Conservation (phyloP, 176 grass and related monocot genomes). For the Puya raimondii region DNA sequence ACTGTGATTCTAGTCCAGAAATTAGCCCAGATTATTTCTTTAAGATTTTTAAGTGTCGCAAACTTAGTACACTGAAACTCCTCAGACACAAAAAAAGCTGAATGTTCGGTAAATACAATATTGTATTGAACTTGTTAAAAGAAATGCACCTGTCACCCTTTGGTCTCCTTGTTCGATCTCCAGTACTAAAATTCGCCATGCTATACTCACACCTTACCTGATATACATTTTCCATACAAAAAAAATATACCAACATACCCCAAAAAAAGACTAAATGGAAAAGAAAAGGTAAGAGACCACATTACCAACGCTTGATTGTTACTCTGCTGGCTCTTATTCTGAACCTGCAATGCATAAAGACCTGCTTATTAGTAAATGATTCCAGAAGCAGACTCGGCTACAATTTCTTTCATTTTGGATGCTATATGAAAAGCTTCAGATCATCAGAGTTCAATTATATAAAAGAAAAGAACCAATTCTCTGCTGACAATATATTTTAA, state of each 20-base stretch:
- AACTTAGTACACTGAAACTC: neutral
- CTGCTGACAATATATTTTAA: too few relatives aligned
- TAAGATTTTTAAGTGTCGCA: too few relatives aligned
- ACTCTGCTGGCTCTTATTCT: slow-evolving; percentile 63
- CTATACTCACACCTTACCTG: slow-evolving; percentile 96
- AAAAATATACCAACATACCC: neutral
- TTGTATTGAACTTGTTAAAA: neutral
- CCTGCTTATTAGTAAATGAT: neutral
- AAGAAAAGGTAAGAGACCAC: neutral
- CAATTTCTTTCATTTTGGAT: neutral
- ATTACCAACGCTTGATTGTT: slow-evolving; percentile 74
- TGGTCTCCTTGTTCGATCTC: slow-evolving; percentile 75
- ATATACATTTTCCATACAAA: slow-evolving; percentile 22
- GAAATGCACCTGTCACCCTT: slow-evolving; percentile 75
- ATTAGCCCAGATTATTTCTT: neutral
- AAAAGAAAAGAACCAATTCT: neutral
- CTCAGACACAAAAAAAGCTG: neutral
- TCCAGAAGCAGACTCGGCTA: neutral
- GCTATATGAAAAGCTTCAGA: neutral
- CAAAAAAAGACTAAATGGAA: neutral
- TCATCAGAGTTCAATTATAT: neutral
- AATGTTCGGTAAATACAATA: neutral
- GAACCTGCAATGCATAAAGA: slow-evolving; percentile 41
- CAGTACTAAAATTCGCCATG: slow-evolving; percentile 99
- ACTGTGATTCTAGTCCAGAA: neutral